phyloP scores from a whole-genome alignment of 495 filamentous ascomycete genomes.

The Viridothelium virens region DNA sequence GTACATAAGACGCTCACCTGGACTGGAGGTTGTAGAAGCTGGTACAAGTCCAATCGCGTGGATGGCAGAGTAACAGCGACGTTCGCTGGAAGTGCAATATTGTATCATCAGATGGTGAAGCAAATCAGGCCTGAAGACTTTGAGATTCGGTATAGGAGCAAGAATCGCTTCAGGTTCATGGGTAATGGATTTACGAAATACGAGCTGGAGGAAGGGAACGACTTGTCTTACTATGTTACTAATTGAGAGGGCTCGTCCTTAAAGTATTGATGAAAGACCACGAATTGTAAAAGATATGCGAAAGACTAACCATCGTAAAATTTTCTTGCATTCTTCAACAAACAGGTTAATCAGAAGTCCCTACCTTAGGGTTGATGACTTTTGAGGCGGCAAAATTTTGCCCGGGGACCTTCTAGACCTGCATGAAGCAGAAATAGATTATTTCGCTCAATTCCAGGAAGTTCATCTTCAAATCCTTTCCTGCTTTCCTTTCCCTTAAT shows the following conservation, averaged over 20 bases:
- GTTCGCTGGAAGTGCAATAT: slow-evolving; percentile 21
- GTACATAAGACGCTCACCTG: slow-evolving; percentile 25
- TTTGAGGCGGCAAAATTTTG: no score
- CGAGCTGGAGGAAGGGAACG: slow-evolving; percentile 17
- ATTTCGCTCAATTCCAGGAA: no score
- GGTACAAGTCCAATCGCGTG: slow-evolving; percentile 25
- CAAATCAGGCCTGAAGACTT: slow-evolving; percentile 24
- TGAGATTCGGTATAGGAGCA: slow-evolving; percentile 22
- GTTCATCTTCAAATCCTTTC: no score
- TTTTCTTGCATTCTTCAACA: no score
- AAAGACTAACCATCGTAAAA: no score
- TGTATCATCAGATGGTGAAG: slow-evolving; percentile 23
- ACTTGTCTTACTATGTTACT: slow-evolving; percentile 22
- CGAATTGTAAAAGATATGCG: no score
- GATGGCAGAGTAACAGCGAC: slow-evolving; percentile 27
- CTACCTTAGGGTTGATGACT: no score
- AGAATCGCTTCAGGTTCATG: slow-evolving; percentile 24
- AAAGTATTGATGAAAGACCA: background rate
- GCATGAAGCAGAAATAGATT: no score
- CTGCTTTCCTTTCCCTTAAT: no score
- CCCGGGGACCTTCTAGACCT: no score
- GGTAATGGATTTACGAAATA: slow-evolving; percentile 20
- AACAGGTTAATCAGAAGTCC: no score
- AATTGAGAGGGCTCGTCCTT: background rate
- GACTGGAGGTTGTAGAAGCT: slow-evolving; percentile 26